These are phyloP conservation scores for Aspergillus coremiiformis DNA, from an alignment of 495 filamentous ascomycete genomes.

Conservation along the genomic window DNA sequence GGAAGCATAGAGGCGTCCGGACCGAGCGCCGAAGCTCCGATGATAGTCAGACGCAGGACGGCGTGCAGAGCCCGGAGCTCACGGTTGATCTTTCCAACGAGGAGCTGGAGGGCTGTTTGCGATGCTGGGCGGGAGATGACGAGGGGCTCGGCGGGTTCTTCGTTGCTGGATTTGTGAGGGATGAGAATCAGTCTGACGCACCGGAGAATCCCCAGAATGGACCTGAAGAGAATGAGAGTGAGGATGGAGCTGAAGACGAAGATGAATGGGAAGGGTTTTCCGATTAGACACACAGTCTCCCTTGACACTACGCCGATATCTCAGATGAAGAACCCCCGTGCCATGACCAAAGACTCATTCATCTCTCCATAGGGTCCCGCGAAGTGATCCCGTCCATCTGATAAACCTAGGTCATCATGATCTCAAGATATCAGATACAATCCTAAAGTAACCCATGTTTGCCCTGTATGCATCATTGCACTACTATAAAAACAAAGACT, in stretches of 20 bases:
- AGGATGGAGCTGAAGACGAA: conserved; percentile 19
- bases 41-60: conserved; percentile 3
- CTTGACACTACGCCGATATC: neutral
- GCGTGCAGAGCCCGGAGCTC: neutral
- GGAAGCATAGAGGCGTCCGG: conserved; percentile 60
- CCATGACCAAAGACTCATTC: no score
- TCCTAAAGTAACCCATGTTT: neutral
- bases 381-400: no score
- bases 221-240: conserved; percentile 10
- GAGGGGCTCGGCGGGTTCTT: conserved; percentile 73
- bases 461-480: neutral
- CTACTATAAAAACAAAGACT: neutral
- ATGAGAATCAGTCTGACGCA: conserved; percentile 17
- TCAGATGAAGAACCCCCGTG: no score
- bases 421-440: no score
- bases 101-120: conserved; percentile 66
- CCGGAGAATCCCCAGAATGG: neutral
- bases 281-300: conserved; percentile 23
- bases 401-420: neutral
- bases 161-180: conserved; percentile 57
- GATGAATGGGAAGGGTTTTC: conserved; percentile 45
- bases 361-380: no score
- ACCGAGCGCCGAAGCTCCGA: conserved; percentile 13
- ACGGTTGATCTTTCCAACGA: conserved; percentile 36
- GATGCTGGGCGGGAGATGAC: conserved; percentile 71